Base-by-base conservation (phyloP, 2,329 filamentous ascomycete genomes). In the Hysterium pulicare region DNA sequence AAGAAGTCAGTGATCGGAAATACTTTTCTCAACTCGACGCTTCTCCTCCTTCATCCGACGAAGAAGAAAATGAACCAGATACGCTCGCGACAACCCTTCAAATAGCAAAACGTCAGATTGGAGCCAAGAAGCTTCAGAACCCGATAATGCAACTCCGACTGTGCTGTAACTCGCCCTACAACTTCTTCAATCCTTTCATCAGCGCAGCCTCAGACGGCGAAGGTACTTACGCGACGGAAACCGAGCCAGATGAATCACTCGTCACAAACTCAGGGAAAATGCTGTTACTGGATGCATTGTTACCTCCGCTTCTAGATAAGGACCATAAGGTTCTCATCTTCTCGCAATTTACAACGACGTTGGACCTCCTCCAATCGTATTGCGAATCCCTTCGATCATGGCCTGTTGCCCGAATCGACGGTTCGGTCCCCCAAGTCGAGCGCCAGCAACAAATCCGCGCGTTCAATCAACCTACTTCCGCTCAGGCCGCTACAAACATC, bases 241-340 rank as follows among this genome's bases (percentile, higher is more conserved):
- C 69, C 5, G 64, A 77, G 0, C 71, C 78, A 0, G 90, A 97
- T 56, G 86, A 94, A 59, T 84, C 79, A 1, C 79, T 98, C 5
- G 80, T 98, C 24, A 91, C 86, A 0, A 82, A 87, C 0, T 95
- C 90, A 0, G 93, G 93, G 11, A 98, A 98, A 65, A 96, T 98
- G 89, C 79, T 96, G 2, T 78, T 98, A 1, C 79, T 98, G 0
- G 93, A 98, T 62, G 82, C 89, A 0, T 76, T 98, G 0, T 77
- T 98, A 0, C 86, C 87, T 0, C 76, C 76, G 2, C 76, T 98
- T 0, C 84, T 98, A 45, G 51, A 72, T 0, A 76, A 80, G 1
- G 84, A 80, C 3, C 90, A 96, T 71, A 97, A 97, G 60, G 85
- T 97, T 21, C 79, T 98, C 34, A 89, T 98, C 39, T 98, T 98